Conservation (phyloP, 345 rosid genomes). For the Ailanthus altissimus region DNA sequence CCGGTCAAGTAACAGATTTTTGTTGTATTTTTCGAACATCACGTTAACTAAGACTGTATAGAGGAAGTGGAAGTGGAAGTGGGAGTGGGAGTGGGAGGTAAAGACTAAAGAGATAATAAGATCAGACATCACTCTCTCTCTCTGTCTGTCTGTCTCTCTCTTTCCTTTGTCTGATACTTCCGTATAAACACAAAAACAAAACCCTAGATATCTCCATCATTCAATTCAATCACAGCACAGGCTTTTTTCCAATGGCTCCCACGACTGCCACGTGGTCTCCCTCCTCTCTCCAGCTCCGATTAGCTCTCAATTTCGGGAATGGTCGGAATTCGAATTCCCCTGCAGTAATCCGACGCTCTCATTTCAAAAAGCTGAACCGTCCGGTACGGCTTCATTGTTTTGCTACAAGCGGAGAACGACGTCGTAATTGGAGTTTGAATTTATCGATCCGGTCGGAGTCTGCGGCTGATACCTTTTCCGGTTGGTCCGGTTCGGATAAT, state of each 20-base stretch:
- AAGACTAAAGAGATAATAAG: background rate
- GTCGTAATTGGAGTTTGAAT: conserved; percentile 21
- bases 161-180: conserved; percentile 8
- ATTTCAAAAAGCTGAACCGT: conserved; percentile 33
- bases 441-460: conserved; percentile 44
- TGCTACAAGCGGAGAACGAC: conserved; percentile 29
- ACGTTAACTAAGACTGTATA: background rate
- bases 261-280: conserved; percentile 59
- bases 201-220: conserved; percentile 31
- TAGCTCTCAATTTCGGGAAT: conserved; percentile 46
- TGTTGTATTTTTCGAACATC: background rate
- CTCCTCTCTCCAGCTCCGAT: conserved; percentile 82
- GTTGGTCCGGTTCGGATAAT: conserved; percentile 65
- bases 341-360: conserved; percentile 29
- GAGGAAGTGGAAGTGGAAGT: background rate
- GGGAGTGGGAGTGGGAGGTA: background rate
- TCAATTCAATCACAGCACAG: conserved; percentile 12
- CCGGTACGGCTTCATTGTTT: conserved; percentile 32
- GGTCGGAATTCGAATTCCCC: conserved; percentile 33
- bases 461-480: conserved; percentile 51
- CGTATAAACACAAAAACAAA: background rate
- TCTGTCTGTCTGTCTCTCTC: background rate
- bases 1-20: background rate
- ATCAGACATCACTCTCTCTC: background rate
- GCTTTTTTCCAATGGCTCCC: conserved; percentile 44